Conservation (phyloP, 768 basidiomycete species). For the Kockovaella imperatae region DNA sequence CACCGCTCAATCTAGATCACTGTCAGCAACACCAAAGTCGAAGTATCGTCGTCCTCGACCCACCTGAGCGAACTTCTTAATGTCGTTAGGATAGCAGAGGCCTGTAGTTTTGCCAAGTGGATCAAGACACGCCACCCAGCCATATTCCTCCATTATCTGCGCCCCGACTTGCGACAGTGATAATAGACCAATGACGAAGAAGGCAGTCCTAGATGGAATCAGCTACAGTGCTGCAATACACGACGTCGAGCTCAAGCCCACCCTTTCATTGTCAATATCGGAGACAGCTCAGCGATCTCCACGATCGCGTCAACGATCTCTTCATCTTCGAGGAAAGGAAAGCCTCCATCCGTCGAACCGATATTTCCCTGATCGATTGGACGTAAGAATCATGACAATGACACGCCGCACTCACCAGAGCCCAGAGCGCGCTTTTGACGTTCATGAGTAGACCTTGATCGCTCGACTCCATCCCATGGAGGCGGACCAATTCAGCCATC, state of each 20-base stretch:
- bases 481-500: slow-evolving; percentile 81
- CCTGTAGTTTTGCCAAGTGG: slow-evolving; percentile 82
- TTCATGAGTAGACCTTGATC: slow-evolving; percentile 78
- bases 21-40: slow-evolving; percentile 3
- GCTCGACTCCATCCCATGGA: slow-evolving; percentile 73
- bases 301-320: slow-evolving; percentile 84
- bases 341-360: slow-evolving; percentile 77
- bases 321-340: slow-evolving; percentile 92
- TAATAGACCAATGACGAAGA: slow-evolving; percentile 86
- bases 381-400: no score
- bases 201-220: slow-evolving; percentile 64
- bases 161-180: slow-evolving; percentile 86
- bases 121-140: slow-evolving; percentile 85
- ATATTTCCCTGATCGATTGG: slow-evolving; percentile 94
- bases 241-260: slow-evolving; percentile 45
- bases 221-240: background rate
- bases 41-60: no score
- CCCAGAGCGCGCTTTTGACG: slow-evolving; percentile 93
- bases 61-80: slow-evolving; percentile 72
- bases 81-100: slow-evolving; percentile 77
- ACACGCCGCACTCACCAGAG: slow-evolving; percentile 59
- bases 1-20: slow-evolving; percentile 29
- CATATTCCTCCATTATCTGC: slow-evolving; percentile 83
- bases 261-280: slow-evolving; percentile 88
- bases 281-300: slow-evolving; percentile 82